Evolutionary conservation across 106 monocot genomes (phyloP).

Genomic region (Amphibolis antarctica): DNA sequence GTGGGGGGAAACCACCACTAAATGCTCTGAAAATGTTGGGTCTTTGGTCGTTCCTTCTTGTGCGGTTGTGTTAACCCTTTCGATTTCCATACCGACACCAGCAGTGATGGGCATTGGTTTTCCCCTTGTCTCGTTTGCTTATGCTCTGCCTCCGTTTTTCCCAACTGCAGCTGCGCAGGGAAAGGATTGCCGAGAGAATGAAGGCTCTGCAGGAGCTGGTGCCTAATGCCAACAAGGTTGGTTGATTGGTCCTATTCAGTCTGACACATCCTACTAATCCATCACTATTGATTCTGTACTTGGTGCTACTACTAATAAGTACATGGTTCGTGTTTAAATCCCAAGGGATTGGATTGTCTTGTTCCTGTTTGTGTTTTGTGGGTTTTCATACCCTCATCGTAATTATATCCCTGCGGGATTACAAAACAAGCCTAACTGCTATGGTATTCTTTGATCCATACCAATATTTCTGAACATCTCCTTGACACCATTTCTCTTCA

Average conservation of each 20-base stretch:
- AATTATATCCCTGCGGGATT: background rate
- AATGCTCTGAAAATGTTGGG: background rate
- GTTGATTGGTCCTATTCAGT: background rate
- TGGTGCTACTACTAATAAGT: too few relatives aligned
- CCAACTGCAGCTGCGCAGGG: conserved; percentile 54
- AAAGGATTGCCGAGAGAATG: conserved; percentile 89
- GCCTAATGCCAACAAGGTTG: conserved; percentile 80
- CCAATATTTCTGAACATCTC: too few relatives aligned
- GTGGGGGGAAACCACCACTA: too few relatives aligned
- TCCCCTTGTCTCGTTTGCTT: background rate
- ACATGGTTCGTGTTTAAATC: too few relatives aligned
- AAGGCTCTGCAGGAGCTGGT: conserved; percentile 79
- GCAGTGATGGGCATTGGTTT: background rate
- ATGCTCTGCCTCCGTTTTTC: background rate
- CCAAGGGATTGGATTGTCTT: too few relatives aligned
- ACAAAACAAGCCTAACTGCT: background rate
- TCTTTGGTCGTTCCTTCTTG: background rate
- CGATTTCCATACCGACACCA: background rate
- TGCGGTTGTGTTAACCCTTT: background rate
- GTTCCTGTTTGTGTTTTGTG: too few relatives aligned
- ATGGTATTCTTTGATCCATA: conserved; percentile 5
- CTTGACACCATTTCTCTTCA: too few relatives aligned
- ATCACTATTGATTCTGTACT: too few relatives aligned
- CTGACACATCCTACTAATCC: too few relatives aligned
- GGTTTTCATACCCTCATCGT: too few relatives aligned